These are phyloP conservation scores for Niebla homalea DNA, from an alignment of 495 filamentous ascomycete genomes.

Conservation along the genomic window DNA sequence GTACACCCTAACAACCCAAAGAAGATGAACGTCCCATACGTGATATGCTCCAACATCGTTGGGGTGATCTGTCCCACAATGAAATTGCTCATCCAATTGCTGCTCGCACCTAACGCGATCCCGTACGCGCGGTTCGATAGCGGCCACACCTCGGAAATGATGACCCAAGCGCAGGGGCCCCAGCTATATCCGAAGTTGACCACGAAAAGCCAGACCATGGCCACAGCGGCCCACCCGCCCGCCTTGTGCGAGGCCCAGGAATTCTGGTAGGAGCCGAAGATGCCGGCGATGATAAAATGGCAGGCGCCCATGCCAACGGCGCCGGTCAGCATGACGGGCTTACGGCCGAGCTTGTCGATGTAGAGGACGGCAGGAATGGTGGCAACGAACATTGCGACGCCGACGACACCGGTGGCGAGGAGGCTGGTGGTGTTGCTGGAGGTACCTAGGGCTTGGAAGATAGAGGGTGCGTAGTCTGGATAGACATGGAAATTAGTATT, in stretches of 20 bases:
- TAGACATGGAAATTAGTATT: slow-evolving; percentile 30
- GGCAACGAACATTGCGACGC: slow-evolving; percentile 47
- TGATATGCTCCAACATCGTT: slow-evolving; percentile 38
- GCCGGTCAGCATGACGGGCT: slow-evolving; percentile 60
- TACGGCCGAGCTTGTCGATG: slow-evolving; percentile 54
- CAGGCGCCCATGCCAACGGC: slow-evolving; percentile 64
- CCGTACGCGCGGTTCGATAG: slow-evolving; percentile 60
- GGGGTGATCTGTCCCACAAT: slow-evolving; percentile 51
- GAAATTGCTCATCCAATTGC: slow-evolving; percentile 56
- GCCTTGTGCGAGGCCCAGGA: slow-evolving; percentile 47
- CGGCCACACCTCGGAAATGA: slow-evolving; percentile 65
- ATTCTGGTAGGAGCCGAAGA: slow-evolving; percentile 51
- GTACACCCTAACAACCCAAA: slow-evolving; percentile 13
- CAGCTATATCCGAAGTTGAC: slow-evolving; percentile 20
- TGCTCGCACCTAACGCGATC: slow-evolving; percentile 55
- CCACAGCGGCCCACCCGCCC: slow-evolving; percentile 20
- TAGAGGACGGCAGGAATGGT: slow-evolving; percentile 54
- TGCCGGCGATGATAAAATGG: slow-evolving; percentile 65
- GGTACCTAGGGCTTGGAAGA: slow-evolving; percentile 36
- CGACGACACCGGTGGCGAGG: slow-evolving; percentile 42
- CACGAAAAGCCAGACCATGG: slow-evolving; percentile 27
- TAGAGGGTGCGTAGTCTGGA: slow-evolving; percentile 33
- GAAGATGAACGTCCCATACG: slow-evolving; percentile 29
- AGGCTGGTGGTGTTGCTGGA: slow-evolving; percentile 33
- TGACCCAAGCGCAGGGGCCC: slow-evolving; percentile 49